These are phyloP conservation scores for Tremella yokohamensis DNA, from an alignment of 768 basidiomycete species.

Conservation along the genomic window DNA sequence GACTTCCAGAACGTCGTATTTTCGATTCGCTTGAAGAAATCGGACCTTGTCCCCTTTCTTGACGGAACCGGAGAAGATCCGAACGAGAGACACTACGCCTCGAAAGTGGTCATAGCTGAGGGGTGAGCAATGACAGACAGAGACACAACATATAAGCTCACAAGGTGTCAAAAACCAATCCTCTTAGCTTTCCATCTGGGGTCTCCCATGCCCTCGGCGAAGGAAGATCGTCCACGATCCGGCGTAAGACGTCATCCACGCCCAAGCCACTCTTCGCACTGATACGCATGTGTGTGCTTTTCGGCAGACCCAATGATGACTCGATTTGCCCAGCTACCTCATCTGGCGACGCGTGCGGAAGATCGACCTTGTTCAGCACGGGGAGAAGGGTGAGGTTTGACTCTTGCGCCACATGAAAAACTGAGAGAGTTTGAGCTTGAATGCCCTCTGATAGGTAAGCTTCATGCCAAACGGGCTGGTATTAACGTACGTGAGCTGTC, in stretches of 20 bases:
- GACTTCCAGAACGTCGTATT: slow-evolving; percentile 82
- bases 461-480: background rate
- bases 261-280: slow-evolving; percentile 91
- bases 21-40: slow-evolving; percentile 77
- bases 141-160: slow-evolving; percentile 51
- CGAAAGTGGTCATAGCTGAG: slow-evolving; percentile 87
- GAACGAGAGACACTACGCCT: slow-evolving; percentile 89
- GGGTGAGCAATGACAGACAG: slow-evolving; percentile 9
- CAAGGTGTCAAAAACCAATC: slow-evolving; percentile 90
- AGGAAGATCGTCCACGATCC: slow-evolving; percentile 79
- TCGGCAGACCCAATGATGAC: slow-evolving; percentile 74
- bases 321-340: slow-evolving; percentile 76
- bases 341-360: slow-evolving; percentile 81
- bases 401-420: slow-evolving; percentile 82
- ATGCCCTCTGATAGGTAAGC: slow-evolving; percentile 62
- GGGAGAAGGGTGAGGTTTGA: slow-evolving; percentile 70
- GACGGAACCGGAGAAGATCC: slow-evolving; percentile 72
- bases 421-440: slow-evolving; percentile 94
- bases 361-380: slow-evolving; percentile 92
- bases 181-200: slow-evolving; percentile 58
- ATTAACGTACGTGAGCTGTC: slow-evolving; percentile 70
- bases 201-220: slow-evolving; percentile 85
- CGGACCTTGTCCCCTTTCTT: slow-evolving; percentile 90
- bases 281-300: slow-evolving; percentile 68
- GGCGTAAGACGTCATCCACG: slow-evolving; percentile 69